Conservation (phyloP, 2,329 filamentous ascomycete genomes). For the Orbilia javanica region DNA sequence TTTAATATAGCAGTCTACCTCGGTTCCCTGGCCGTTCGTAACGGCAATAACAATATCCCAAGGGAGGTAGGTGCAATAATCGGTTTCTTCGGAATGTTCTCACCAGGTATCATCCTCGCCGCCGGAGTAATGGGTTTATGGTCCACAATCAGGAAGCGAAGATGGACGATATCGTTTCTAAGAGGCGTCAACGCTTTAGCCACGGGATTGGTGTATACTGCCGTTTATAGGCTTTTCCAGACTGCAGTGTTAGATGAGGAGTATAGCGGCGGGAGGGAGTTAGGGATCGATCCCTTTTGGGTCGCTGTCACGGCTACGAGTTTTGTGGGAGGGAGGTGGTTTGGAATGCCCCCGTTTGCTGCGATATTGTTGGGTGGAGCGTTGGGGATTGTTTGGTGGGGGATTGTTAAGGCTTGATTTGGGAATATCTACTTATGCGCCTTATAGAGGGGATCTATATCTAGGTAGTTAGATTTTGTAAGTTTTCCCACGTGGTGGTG, state of each 20-base stretch:
- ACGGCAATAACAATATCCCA: constrained; percentile 63
- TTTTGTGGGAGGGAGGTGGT: constrained; percentile 53
- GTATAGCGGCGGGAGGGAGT: constrained; percentile 68
- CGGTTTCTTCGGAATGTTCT: constrained; percentile 70
- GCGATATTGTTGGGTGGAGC: constrained; percentile 37
- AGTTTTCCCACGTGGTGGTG: no score
- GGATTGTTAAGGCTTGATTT: constrained; percentile 22
- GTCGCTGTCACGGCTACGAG: constrained; percentile 70
- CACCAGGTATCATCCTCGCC: constrained; percentile 68
- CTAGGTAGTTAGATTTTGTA: no score
- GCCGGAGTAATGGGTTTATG: constrained; percentile 72
- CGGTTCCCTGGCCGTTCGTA: constrained; percentile 66
- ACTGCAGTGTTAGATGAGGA: constrained; percentile 72
- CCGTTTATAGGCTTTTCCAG: constrained; percentile 74
- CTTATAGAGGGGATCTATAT: not conserved
- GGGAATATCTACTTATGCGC: not conserved
- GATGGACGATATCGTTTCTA: constrained; percentile 69
- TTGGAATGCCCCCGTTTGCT: constrained; percentile 35
- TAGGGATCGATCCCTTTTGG: constrained; percentile 74
- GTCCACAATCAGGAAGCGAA: constrained; percentile 67
- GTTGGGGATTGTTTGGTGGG: constrained; percentile 45
- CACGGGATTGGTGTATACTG: constrained; percentile 74
- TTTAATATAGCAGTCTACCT: constrained; percentile 74
- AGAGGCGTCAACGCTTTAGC: constrained; percentile 73
- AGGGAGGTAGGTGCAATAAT: constrained; percentile 69